Percentiles rank a stretch among this genome's conserved stretches.
phyloP scores from a whole-genome alignment of 208 protist species.

The Willaertia magna region DNA sequence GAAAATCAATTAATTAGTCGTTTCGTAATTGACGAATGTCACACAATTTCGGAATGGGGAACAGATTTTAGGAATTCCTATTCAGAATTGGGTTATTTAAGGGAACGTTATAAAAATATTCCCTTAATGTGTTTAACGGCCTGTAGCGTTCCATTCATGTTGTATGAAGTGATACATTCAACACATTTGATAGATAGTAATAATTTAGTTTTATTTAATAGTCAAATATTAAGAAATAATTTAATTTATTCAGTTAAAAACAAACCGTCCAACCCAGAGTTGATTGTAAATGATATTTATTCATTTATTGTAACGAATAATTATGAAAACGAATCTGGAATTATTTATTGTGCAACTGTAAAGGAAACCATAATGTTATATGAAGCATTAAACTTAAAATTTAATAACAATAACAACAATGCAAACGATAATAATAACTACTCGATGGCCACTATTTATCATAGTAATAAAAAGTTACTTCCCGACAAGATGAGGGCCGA shows the following conservation, averaged over 20 bases:
- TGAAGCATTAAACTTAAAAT: slow-evolving; percentile 14
- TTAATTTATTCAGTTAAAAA: slow-evolving; percentile 34
- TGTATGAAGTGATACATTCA: slow-evolving; percentile 38
- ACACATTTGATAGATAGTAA: slow-evolving; percentile 24
- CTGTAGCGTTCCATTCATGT: slow-evolving; percentile 45
- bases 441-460: slow-evolving; percentile 11
- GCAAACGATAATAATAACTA: too few relatives aligned
- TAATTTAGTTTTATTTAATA: slow-evolving; percentile 25
- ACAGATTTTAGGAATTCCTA: slow-evolving; percentile 70
- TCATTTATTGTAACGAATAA: slow-evolving; percentile 21
- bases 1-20: slow-evolving; percentile 17
- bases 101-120: slow-evolving; percentile 16
- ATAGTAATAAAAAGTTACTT: background rate
- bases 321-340: slow-evolving; percentile 31
- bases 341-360: slow-evolving; percentile 60
- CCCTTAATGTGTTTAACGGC: slow-evolving; percentile 51
- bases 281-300: slow-evolving; percentile 1
- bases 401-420: background rate
- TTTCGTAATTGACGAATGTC: slow-evolving; percentile 72
- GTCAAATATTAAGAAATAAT: slow-evolving; percentile 48
- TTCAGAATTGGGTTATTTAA: slow-evolving; percentile 17
- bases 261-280: background rate
- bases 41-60: slow-evolving; percentile 71
- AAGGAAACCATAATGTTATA: slow-evolving; percentile 44
- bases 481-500: background rate